These are phyloP conservation scores for Populus euphratica DNA, from an alignment of 345 rosid genomes.

Conservation along the genomic window DNA sequence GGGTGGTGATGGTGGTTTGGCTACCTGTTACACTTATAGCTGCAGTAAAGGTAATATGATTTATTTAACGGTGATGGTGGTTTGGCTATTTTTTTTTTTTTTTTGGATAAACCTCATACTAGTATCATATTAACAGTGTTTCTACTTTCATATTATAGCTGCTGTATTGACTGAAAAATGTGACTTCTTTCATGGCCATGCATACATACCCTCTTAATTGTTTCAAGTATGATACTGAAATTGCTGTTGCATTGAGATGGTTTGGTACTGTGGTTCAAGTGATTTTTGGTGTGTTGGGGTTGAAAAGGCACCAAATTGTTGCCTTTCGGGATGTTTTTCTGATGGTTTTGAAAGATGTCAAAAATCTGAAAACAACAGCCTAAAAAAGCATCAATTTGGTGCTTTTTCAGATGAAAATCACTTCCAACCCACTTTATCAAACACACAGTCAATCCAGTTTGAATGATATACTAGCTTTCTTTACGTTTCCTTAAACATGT, in stretches of 20 bases:
- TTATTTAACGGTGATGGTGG: not conserved
- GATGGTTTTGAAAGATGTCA: no score
- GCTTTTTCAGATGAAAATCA: no score
- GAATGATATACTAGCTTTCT: not conserved
- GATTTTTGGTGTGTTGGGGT: no score
- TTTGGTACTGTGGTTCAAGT: no score
- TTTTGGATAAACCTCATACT: not conserved
- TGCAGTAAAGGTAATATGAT: constrained; percentile 77
- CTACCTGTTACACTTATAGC: constrained; percentile 92
- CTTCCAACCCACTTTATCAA: no score
- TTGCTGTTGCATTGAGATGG: not conserved
- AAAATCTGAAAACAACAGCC: no score
- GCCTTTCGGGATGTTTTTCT: no score
- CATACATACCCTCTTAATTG: not conserved
- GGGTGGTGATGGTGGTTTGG: constrained; percentile 92
- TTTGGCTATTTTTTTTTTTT: not conserved
- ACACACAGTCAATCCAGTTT: not conserved
- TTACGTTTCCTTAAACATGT: no score
- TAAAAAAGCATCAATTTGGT: no score
- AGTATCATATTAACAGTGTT: no score
- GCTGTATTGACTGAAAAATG: not conserved
- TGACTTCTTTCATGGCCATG: not conserved
- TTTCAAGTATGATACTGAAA: not conserved
- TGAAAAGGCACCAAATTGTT: no score
- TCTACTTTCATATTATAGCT: not conserved